phyloP scores from a whole-genome alignment of 1,284 basidiomycete genomes.

The Tilletia indica region DNA sequence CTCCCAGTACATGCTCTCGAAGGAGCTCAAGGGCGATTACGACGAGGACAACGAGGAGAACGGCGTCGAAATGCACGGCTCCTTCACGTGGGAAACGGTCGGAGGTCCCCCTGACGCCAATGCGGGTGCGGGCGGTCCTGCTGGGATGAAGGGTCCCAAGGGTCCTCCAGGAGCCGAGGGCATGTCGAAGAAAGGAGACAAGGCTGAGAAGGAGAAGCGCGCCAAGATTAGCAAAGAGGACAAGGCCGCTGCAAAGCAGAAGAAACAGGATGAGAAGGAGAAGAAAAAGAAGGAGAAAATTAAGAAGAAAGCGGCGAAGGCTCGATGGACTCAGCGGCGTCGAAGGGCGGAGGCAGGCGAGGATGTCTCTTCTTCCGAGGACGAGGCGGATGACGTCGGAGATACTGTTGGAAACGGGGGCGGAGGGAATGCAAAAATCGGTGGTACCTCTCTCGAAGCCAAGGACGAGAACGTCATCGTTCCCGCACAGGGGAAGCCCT shows the following conservation, averaged over 20 bases:
- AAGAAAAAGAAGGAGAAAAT: conserved; percentile 32
- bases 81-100: conserved; percentile 25
- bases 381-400: conserved; percentile 24
- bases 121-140: neutral
- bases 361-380: conserved; percentile 21
- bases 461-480: neutral
- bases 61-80: conserved; percentile 10
- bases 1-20: conserved; percentile 1
- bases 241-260: conserved; percentile 31
- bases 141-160: neutral
- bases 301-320: conserved; percentile 22
- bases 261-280: conserved; percentile 52
- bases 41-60: conserved; percentile 16
- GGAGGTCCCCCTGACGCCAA: conserved; percentile 8
- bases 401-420: neutral
- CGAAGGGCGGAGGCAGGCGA: conserved; percentile 23
- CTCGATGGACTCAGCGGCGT: conserved; percentile 24
- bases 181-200: conserved; percentile 42
- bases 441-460: neutral
- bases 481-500: conserved; percentile 17
- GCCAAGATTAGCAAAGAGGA: conserved; percentile 35
- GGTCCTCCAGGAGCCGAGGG: neutral
- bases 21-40: conserved; percentile 18
- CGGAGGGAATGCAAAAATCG: neutral
- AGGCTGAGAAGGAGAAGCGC: conserved; percentile 47